These are phyloP conservation scores for Stagonosporopsis vannaccii DNA, from an alignment of 2,329 filamentous ascomycete species.

Conservation along the genomic window DNA sequence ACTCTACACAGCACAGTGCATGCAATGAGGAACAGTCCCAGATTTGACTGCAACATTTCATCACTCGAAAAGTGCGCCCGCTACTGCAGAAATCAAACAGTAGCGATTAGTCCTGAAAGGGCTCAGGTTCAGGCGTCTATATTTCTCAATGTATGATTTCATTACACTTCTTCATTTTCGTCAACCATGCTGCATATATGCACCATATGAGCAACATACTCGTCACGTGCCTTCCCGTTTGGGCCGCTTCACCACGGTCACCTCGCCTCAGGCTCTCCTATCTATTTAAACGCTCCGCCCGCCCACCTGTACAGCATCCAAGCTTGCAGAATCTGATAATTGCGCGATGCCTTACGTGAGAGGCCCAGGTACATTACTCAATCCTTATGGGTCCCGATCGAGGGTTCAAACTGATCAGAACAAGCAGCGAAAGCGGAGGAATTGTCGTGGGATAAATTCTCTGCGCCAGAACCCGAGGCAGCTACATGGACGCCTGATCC, in stretches of 20 bases:
- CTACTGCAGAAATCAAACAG: background rate
- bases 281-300: background rate
- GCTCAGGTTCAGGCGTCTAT: background rate
- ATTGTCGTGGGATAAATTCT: conserved; percentile 19
- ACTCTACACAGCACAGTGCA: background rate
- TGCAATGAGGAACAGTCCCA: background rate
- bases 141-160: background rate
- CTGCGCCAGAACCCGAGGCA: conserved; percentile 14
- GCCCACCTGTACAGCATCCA: background rate
- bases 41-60: background rate
- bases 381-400: background rate
- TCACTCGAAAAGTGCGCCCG: background rate
- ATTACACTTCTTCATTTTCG: background rate
- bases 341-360: background rate
- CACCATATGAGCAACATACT: background rate
- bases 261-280: conserved; percentile 13
- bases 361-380: background rate
- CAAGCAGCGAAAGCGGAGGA: background rate
- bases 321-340: background rate
- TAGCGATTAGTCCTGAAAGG: too few relatives aligned
- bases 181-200: background rate
- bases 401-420: background rate
- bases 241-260: background rate
- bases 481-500: conserved; percentile 21
- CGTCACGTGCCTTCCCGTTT: background rate